Conservation (phyloP, 2,329 filamentous ascomycete species). For the Aspergillus niger region DNA sequence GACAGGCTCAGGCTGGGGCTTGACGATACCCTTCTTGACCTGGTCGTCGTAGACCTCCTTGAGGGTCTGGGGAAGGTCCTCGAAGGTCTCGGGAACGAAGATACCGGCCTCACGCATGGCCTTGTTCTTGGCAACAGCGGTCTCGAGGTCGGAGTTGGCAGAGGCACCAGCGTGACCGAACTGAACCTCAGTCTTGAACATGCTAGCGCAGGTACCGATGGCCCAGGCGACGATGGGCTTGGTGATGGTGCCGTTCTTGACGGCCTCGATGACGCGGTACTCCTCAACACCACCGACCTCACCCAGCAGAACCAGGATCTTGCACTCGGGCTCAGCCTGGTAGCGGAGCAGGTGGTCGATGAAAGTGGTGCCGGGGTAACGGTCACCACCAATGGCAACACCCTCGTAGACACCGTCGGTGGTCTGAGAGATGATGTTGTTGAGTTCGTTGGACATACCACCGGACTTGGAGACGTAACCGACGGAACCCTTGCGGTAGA, state of each 20-base stretch:
- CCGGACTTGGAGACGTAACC: slow-evolving; percentile 99
- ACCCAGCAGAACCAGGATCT: slow-evolving; percentile 92
- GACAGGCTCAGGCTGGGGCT: slow-evolving; percentile 81
- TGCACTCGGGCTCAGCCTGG: slow-evolving; percentile 95
- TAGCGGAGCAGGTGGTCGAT: slow-evolving; percentile 98
- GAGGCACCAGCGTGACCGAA: slow-evolving; percentile 99
- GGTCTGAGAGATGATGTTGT: slow-evolving; percentile 97
- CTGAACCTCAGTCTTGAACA: slow-evolving; percentile 99
- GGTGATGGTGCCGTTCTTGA: slow-evolving; percentile 90
- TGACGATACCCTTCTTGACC: slow-evolving; percentile 80
- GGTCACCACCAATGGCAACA: slow-evolving; percentile 98
- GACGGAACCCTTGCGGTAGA: slow-evolving; percentile 98
- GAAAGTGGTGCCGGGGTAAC: slow-evolving; percentile 98
- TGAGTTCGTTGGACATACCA: slow-evolving; percentile 99
- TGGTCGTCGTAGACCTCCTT: slow-evolving; percentile 84
- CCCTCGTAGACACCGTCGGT: slow-evolving; percentile 99
- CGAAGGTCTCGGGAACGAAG: slow-evolving; percentile 92
- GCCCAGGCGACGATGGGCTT: slow-evolving; percentile 99
- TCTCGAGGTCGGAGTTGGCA: slow-evolving; percentile 99
- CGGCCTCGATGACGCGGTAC: slow-evolving; percentile 98
- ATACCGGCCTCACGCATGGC: slow-evolving; percentile 93
- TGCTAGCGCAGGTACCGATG: slow-evolving; percentile 97
- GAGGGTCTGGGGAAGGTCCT: slow-evolving; percentile 82
- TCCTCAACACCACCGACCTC: slow-evolving; percentile 99
- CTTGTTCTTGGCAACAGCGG: slow-evolving; percentile 94